A percentile compares a stretch with the other conserved stretches of the same genome.
phyloP scores from a whole-genome alignment of 805 yeast species.

The Tetrapisispora nanseiensis region DNA sequence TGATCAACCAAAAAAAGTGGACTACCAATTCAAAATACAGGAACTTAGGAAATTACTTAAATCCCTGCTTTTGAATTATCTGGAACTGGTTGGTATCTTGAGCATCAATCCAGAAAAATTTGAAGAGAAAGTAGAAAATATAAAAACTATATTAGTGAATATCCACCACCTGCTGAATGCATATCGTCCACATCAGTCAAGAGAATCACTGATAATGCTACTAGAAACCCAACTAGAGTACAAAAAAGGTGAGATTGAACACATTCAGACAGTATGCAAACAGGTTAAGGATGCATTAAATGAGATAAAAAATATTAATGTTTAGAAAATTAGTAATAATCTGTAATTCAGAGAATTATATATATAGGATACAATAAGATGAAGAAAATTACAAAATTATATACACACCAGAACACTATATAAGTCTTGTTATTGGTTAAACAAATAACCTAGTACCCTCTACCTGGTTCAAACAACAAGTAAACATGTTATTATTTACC shows the following conservation, averaged over 20 bases:
- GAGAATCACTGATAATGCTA: conserved; percentile 75
- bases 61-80: conserved; percentile 66
- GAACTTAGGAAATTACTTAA: conserved; percentile 75
- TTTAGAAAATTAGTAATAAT: too few relatives aligned
- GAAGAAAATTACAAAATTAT: too few relatives aligned
- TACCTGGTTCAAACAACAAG: too few relatives aligned
- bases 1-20: conserved; percentile 17
- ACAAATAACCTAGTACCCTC: too few relatives aligned
- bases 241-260: conserved; percentile 44
- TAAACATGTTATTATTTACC: too few relatives aligned
- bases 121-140: conserved; percentile 59
- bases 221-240: conserved; percentile 60
- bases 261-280: conserved; percentile 32
- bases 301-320: conserved; percentile 10
- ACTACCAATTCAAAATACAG: conserved; percentile 42
- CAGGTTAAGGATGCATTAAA: conserved; percentile 33
- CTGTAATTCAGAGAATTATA: too few relatives aligned
- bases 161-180: conserved; percentile 87
- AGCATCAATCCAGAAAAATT: conserved; percentile 60
- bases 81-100: conserved; percentile 73
- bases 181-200: conserved; percentile 89
- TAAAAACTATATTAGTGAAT: conserved; percentile 72
- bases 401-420: too few relatives aligned
- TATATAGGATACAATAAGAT: too few relatives aligned
- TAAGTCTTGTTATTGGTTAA: too few relatives aligned